These are phyloP conservation scores for cucumber (Cucumis sativus) DNA, from an alignment of 306 rosid species.

Conservation along the genomic window DNA sequence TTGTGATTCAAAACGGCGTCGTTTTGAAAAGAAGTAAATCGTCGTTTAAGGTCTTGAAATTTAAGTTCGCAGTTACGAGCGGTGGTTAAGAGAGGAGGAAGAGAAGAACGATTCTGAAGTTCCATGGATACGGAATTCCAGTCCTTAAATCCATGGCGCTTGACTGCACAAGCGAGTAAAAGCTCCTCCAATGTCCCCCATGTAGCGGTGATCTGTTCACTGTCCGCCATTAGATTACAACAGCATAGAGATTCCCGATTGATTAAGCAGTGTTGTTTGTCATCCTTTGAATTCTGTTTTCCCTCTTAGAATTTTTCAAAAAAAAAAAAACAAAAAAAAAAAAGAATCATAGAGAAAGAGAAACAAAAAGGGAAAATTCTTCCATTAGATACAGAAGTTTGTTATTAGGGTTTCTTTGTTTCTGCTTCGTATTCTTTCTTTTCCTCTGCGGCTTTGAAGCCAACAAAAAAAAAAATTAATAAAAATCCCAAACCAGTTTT, in stretches of 20 bases:
- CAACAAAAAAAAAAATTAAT: background rate
- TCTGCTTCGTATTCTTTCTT: background rate
- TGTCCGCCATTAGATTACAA: constrained; percentile 8
- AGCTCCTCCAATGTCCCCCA: constrained; percentile 90
- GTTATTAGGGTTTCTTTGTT: constrained; percentile 6
- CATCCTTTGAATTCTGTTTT: background rate
- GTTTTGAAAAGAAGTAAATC: constrained; percentile 28
- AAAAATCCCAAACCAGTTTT: background rate
- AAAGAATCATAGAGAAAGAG: background rate
- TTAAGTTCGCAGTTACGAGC: constrained; percentile 46
- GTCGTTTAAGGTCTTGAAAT: constrained; percentile 48
- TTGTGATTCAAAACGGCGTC: constrained; percentile 18
- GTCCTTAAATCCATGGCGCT: constrained; percentile 61
- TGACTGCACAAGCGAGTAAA: constrained; percentile 50
- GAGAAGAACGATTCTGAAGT: constrained; percentile 44
- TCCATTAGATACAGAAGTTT: background rate
- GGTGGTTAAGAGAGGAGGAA: constrained; percentile 38
- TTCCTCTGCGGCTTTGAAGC: background rate
- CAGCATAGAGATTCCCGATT: constrained; percentile 1
- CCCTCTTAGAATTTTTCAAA: background rate
- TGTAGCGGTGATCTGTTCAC: constrained; percentile 10
- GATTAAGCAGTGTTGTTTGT: background rate
- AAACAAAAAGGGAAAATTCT: background rate
- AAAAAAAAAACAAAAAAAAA: background rate
- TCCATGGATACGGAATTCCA: constrained; percentile 64